Evolutionary conservation across 257 asterid genomes (phyloP).

Genomic region (Fraxinus cuspidata): DNA sequence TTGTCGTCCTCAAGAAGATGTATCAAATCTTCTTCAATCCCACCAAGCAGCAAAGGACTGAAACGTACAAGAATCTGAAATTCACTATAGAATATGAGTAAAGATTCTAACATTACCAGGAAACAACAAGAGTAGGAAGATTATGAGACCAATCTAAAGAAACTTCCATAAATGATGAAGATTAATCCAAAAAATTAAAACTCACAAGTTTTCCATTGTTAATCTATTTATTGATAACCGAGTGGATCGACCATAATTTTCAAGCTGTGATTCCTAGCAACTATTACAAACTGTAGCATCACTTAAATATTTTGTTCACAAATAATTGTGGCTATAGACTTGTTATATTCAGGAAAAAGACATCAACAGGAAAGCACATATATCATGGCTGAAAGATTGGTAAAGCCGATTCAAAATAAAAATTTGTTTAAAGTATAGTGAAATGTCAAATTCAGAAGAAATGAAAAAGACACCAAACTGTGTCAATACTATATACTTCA

Average conservation of each 20-base stretch:
- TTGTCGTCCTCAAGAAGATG: slow-evolving; percentile 92
- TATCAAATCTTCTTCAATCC: slow-evolving; percentile 84
- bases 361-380: neutral
- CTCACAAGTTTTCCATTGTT: slow-evolving; percentile 20
- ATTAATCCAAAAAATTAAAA: slow-evolving; percentile 20
- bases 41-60: slow-evolving; percentile 79
- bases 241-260: slow-evolving; percentile 11
- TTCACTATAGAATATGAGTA: slow-evolving; percentile 29
- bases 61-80: slow-evolving; percentile 91
- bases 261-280: slow-evolving; percentile 20
- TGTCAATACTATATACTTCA: neutral
- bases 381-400: too few relatives aligned
- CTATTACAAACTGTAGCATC: slow-evolving; percentile 7
- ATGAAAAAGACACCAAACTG: neutral
- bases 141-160: slow-evolving; percentile 8
- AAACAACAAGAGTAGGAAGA: neutral
- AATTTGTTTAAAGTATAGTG: neutral
- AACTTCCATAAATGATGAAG: neutral
- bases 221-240: slow-evolving; percentile 11
- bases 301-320: neutral
- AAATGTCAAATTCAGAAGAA: neutral
- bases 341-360: neutral
- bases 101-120: slow-evolving; percentile 15
- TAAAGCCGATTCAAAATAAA: too few relatives aligned
- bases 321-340: neutral